phyloP scores from a whole-genome alignment of 2,329 filamentous ascomycete species.

The Penicillium sp. region DNA sequence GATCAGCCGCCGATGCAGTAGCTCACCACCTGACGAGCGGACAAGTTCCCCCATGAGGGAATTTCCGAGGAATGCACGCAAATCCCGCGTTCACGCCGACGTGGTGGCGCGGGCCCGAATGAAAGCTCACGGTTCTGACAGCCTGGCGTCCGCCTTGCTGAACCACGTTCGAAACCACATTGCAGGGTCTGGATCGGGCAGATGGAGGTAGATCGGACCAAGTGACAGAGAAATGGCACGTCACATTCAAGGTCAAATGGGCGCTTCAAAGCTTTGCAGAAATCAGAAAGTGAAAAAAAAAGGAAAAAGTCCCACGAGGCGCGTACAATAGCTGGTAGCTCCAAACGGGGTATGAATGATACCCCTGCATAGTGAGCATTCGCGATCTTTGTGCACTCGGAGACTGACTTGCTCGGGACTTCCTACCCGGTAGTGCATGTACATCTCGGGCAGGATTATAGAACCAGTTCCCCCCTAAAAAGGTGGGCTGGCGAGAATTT shows the following conservation, averaged over 20 bases:
- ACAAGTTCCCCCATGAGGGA: slow-evolving; percentile 1
- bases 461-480: no score
- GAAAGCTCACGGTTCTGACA: slow-evolving; percentile 7
- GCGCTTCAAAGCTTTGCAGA: not conserved
- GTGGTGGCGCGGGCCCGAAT: slow-evolving; percentile 3
- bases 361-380: not conserved
- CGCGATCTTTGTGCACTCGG: not conserved
- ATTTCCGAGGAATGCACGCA: slow-evolving; percentile 5
- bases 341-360: not conserved
- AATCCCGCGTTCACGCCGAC: slow-evolving; percentile 7
- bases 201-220: slow-evolving; percentile 13
- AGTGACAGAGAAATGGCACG: no score
- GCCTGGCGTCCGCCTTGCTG: slow-evolving; percentile 16
- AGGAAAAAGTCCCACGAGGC: no score
- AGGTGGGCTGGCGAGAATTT: no score
- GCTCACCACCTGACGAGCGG: no score
- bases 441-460: no score
- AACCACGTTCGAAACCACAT: slow-evolving; percentile 24
- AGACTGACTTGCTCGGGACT: no score
- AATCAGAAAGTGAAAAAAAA: not conserved
- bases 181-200: slow-evolving; percentile 12
- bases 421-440: no score
- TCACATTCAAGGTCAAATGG: no score
- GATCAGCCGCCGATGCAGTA: no score
- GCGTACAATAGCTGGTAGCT: no score